Evolutionary conservation across 768 basidiomycete species (phyloP), one percentile per base, ranked within the genome.

Genomic region (Collybia sp.): DNA sequence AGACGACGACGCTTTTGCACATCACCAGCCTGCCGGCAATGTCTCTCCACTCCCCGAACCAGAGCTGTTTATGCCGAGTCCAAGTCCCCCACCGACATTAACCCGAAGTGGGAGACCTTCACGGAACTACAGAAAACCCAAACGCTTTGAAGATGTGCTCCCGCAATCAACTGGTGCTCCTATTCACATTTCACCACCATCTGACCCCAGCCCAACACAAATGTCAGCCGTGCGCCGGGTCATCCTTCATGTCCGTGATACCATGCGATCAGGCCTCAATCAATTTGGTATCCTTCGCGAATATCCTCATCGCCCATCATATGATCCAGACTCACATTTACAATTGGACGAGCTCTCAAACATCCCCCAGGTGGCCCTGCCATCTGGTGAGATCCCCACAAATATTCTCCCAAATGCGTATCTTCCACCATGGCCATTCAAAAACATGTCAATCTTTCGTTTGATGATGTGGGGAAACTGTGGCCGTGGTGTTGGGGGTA

Each of bases 391-490:
- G 15, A 17, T 12, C n/a, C 37, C 45, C 15, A 18, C 17, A 6
- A 40, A 20, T n/a, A n/a, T 35, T 48, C 42, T 35, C 17, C 35
- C 17, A 10, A n/a, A 6, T 3, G 17, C 13, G 6, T 18, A 37
- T n/a, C n/a, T 18, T 37, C 35, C 35, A n/a, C 35, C 35, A 6
- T 37, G 35, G 35, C 0, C 63, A 66, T 30, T 68, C 66, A 44
- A 62, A 63, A 44, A 48, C 66, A 1, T 63, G 58, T 0, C 60
- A 52, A 2, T 45, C 64, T 11, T 62, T 58, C 0, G 42, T 15
- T 16, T 54, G 11, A 53, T 61, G 42, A 48, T 43, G 10, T 53
- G 54, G 33, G 40, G 44, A n/a, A 48, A 44, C 2, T 1, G 56
- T 41, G 20, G 36, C 49, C 18, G 46, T 43, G n/a, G 47, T 53